These are phyloP conservation scores for Hylodesmum podocarpum DNA, from an alignment of 306 rosid species.

Conservation along the genomic window DNA sequence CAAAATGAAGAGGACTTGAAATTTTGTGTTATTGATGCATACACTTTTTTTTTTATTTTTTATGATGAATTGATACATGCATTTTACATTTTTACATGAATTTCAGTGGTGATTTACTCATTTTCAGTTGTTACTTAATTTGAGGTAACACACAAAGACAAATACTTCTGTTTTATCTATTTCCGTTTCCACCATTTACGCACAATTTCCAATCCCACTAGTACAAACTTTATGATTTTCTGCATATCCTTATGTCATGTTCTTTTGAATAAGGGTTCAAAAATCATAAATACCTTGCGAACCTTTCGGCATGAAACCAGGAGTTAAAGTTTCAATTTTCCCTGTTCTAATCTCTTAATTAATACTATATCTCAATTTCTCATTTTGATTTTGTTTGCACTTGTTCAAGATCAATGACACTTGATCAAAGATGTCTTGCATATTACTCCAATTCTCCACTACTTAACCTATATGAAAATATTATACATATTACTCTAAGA, in stretches of 20 bases:
- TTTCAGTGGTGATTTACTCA: conserved; percentile 16
- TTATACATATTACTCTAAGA: too few relatives aligned
- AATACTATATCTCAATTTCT: background rate
- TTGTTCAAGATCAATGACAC: too few relatives aligned
- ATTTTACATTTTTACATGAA: conserved; percentile 14
- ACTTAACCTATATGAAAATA: too few relatives aligned
- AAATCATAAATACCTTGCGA: background rate
- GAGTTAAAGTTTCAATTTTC: background rate
- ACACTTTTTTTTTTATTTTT: too few relatives aligned
- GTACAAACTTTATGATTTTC: conserved; percentile 2
- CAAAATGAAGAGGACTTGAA: background rate
- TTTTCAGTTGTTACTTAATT: background rate
- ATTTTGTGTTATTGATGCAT: background rate
- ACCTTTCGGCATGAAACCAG: background rate
- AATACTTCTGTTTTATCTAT: background rate
- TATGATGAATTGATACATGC: background rate
- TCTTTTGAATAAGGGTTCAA: background rate
- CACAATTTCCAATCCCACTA: conserved; percentile 12
- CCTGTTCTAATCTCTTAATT: background rate
- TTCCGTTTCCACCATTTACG: background rate
- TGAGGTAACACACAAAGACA: background rate
- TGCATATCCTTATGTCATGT: background rate
- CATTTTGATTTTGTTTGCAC: too few relatives aligned
- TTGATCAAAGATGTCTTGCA: too few relatives aligned
- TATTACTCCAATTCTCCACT: too few relatives aligned